Percentiles rank a stretch among this genome's conserved stretches.
These are phyloP conservation scores for Trichoderma asperellum DNA, from an alignment of 2,329 filamentous ascomycete genomes.

Conservation along the genomic window DNA sequence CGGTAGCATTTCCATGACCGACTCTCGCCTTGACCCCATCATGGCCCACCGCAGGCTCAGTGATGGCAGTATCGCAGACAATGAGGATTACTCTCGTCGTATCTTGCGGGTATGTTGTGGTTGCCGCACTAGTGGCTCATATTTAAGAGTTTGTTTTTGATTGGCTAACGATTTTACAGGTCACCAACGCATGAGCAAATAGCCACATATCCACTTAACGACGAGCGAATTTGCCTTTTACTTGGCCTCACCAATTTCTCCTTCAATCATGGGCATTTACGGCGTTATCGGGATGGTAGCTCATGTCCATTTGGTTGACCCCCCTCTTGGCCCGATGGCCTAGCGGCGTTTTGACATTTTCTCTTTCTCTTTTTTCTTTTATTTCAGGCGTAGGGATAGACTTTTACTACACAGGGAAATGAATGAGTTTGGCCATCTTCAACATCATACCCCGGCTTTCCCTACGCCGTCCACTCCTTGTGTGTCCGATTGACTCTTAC, in stretches of 20 bases:
- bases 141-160: background rate
- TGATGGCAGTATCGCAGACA: constrained; percentile 94
- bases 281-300: constrained; percentile 49
- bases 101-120: constrained; percentile 83
- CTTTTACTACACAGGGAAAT: constrained; percentile 31
- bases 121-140: background rate
- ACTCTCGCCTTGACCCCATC: constrained; percentile 84
- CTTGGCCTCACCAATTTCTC: constrained; percentile 30
- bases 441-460: constrained; percentile 30
- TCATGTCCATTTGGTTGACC: constrained; percentile 44
- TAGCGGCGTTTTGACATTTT: constrained; percentile 45
- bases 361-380: constrained; percentile 35
- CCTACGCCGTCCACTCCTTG: constrained; percentile 50
- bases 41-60: constrained; percentile 84
- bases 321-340: constrained; percentile 39
- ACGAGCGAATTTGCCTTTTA: constrained; percentile 30
- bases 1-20: constrained; percentile 71
- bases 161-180: constrained; percentile 44
- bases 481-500: constrained; percentile 36
- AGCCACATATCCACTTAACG: constrained; percentile 35
- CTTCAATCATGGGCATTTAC: constrained; percentile 44
- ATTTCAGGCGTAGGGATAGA: constrained; percentile 45
- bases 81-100: constrained; percentile 93
- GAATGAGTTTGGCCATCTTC: constrained; percentile 30
- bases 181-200: constrained; percentile 61